phyloP scores from a whole-genome alignment of 2,329 filamentous ascomycete genomes.

The Dryadomyces sulphureus region DNA sequence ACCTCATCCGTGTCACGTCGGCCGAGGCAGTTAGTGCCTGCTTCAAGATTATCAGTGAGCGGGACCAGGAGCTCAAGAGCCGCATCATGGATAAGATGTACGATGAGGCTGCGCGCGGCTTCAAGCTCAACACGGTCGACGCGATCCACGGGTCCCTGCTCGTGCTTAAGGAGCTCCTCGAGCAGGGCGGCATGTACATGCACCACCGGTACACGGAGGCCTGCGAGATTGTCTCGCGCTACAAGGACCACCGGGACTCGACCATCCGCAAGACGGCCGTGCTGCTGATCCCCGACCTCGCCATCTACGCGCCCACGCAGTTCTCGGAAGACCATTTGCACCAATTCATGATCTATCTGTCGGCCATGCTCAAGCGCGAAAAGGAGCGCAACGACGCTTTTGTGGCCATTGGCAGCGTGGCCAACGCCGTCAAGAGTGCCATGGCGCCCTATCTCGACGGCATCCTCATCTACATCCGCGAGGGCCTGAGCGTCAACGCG shows the following conservation, averaged over 20 bases:
- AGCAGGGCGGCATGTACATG: slow-evolving; percentile 99
- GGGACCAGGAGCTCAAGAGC: slow-evolving; percentile 76
- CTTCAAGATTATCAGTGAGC: slow-evolving; percentile 87
- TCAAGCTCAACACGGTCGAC: slow-evolving; percentile 70
- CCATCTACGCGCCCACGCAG: slow-evolving; percentile 80
- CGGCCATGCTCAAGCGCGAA: slow-evolving; percentile 84
- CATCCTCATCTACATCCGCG: slow-evolving; percentile 83
- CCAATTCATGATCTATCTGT: slow-evolving; percentile 93
- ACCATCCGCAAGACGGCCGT: slow-evolving; percentile 85
- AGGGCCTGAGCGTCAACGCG: slow-evolving; percentile 73
- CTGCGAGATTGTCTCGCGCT: slow-evolving; percentile 81
- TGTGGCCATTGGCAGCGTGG: slow-evolving; percentile 88
- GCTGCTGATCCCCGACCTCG: slow-evolving; percentile 78
- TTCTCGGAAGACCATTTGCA: slow-evolving; percentile 82
- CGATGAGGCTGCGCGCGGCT: slow-evolving; percentile 65
- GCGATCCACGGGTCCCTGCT: slow-evolving; percentile 87
- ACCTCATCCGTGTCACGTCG: slow-evolving; percentile 81
- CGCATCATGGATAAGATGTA: slow-evolving; percentile 87
- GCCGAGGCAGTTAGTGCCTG: slow-evolving; percentile 89
- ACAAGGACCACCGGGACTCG: slow-evolving; percentile 82
- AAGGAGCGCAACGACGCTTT: slow-evolving; percentile 92
- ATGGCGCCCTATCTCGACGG: slow-evolving; percentile 93
- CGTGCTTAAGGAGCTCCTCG: slow-evolving; percentile 79
- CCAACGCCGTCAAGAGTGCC: slow-evolving; percentile 87
- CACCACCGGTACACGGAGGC: slow-evolving; percentile 83